Evolutionary conservation across 78 protist species (phyloP).

Genomic region (Dictyostelium brefeldianum): DNA sequence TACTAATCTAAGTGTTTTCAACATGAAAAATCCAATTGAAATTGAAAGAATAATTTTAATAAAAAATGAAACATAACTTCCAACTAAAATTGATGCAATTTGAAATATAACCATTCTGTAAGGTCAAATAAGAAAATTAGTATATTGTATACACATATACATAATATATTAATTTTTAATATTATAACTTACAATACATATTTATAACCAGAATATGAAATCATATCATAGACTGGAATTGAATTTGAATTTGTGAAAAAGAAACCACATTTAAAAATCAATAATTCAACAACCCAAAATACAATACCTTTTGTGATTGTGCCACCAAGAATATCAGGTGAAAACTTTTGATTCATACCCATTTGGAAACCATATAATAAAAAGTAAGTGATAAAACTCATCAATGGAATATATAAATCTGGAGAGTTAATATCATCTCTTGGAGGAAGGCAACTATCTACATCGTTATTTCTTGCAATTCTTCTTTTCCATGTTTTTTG

Average conservation of each 20-base stretch:
- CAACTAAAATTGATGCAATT: conserved; percentile 24
- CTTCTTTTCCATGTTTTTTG: conserved; percentile 85
- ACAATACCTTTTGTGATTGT: conserved; percentile 70
- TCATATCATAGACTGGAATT: conserved; percentile 81
- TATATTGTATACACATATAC: background rate
- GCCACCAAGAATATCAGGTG: conserved; percentile 82
- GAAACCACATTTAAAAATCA: conserved; percentile 59
- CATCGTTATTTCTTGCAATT: conserved; percentile 53
- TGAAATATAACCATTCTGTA: conserved; percentile 29
- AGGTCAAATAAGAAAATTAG: background rate
- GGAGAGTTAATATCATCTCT: conserved; percentile 92
- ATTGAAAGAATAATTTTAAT: background rate
- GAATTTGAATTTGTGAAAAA: conserved; percentile 74
- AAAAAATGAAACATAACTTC: conserved; percentile 14
- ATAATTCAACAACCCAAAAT: conserved; percentile 64
- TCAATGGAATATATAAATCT: conserved; percentile 93
- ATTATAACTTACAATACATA: conserved; percentile 74
- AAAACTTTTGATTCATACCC: conserved; percentile 74
- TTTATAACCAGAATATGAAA: conserved; percentile 86
- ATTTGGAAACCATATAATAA: conserved; percentile 76
- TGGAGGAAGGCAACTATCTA: conserved; percentile 79
- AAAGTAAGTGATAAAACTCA: conserved; percentile 93
- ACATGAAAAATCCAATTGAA: conserved; percentile 34
- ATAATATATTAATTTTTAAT: background rate
- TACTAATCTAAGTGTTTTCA: conserved; percentile 59